Evolutionary conservation across 1,139 yeast species (phyloP).

Genomic region (Saccharomyces hybrid): DNA sequence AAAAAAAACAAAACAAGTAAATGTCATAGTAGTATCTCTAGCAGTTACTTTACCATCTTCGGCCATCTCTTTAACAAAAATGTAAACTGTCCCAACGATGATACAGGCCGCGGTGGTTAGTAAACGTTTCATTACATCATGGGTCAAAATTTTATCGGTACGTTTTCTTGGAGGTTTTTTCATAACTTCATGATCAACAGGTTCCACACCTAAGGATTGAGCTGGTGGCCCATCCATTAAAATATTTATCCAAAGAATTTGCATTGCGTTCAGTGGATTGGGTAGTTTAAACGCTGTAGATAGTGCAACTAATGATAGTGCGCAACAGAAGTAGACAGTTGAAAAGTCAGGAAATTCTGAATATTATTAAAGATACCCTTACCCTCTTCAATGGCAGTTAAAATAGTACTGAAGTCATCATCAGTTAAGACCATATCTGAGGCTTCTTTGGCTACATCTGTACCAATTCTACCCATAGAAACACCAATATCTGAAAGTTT

Average conservation of each 20-base stretch:
- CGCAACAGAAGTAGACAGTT: constrained; percentile 94
- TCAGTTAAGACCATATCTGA: constrained; percentile 96
- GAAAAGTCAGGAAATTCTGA: constrained; percentile 89
- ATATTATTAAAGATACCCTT: constrained; percentile 92
- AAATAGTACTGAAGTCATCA: constrained; percentile 89
- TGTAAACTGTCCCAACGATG: constrained; percentile 72
- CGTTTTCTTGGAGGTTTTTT: constrained; percentile 86
- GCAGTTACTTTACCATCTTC: constrained; percentile 70
- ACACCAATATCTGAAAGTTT: constrained; percentile 95
- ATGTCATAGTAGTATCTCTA: constrained; percentile 98
- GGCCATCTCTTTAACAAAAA: constrained; percentile 76
- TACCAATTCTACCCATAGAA: constrained; percentile 94
- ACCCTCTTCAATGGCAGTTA: constrained; percentile 91
- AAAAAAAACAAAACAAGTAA: constrained; percentile 87
- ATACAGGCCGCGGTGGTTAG: constrained; percentile 68
- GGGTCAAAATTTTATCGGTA: constrained; percentile 71
- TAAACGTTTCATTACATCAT: constrained; percentile 61
- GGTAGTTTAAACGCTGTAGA: constrained; percentile 83
- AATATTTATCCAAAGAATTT: constrained; percentile 92
- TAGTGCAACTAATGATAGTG: constrained; percentile 78
- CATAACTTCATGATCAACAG: constrained; percentile 94
- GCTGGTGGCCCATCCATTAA: constrained; percentile 99
- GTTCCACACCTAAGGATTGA: constrained; percentile 93
- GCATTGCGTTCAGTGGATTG: constrained; percentile 98
- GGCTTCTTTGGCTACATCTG: constrained; percentile 98